Base-by-base conservation (phyloP, 768 basidiomycete genomes). In the Polyporus arcularius region DNA sequence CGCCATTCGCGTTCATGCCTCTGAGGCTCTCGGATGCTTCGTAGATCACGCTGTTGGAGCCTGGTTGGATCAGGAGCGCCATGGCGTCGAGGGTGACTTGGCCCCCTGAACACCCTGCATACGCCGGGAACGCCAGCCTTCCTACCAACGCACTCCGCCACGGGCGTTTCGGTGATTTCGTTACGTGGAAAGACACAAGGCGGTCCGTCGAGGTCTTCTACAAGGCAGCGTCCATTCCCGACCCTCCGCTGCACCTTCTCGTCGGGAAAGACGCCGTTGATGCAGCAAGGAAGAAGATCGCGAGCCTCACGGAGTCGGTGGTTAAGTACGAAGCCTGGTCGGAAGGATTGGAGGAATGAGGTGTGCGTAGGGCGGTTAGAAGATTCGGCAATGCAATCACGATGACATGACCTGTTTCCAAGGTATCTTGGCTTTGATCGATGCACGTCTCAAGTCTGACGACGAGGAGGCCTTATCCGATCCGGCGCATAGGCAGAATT, bases 311-410 rank as follows among this genome's bases (percentile, higher is more conserved):
- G 8, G 56, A 28, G 9, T 58, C 54, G n/a, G 18, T 63, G 14
- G 55, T 63, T 4, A 21, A 53, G 18, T 65, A 64, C 50, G 64
- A 59, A 16, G 53, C 38, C 2, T 69, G 66, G 68, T 65, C 68
- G 14, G 59, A 63, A 35, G 35, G 35, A 1, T 3, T 35, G 35
- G 35, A 35, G 35, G 35, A 35, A 11, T 35, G 35, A 35, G 11
- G 1, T 1, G 35, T 35, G 35, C 35, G 21, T 26, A 26, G 21
- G 21, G 21, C 21, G 21, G 21, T 2, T 26, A 26, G 21, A 26
- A 26, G 21, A 26, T 26, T 26, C 21, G 21, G 21, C 1, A 1
- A 26, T 26, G 21, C 21, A 26, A 26, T 26, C 21, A 26, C 21
- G 21, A 26, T 26, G 21, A 26, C 21, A 26, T 26, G 21, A 1